Percentiles rank a stretch among this genome's conserved stretches.
These are phyloP conservation scores for Colletotrichum caudatum DNA, from an alignment of 2,329 filamentous ascomycete species.

Conservation along the genomic window DNA sequence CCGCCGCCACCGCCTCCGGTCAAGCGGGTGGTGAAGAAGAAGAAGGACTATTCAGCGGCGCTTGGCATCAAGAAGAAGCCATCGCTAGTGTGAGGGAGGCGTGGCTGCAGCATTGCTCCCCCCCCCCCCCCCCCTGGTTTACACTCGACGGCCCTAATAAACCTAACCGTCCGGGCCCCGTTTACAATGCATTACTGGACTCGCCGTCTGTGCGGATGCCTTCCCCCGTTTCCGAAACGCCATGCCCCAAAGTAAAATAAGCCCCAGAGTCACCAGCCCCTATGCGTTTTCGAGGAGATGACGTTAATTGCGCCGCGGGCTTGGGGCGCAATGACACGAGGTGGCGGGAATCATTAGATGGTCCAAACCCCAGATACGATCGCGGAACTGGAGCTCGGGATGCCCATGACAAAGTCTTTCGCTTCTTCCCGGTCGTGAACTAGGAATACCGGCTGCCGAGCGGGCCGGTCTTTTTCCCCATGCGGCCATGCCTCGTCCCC, in stretches of 20 bases:
- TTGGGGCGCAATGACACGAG: no score
- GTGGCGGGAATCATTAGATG: neutral
- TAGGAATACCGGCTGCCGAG: constrained; percentile 1
- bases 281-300: no score
- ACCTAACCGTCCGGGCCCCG: no score
- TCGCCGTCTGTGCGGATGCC: no score
- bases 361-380: neutral
- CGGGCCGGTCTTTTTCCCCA: neutral
- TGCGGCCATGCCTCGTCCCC: neutral
- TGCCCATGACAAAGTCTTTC: constrained; percentile 3
- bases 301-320: no score
- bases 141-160: no score
- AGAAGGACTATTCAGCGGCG: constrained; percentile 81
- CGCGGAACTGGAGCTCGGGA: constrained; percentile 2
- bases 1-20: constrained; percentile 70
- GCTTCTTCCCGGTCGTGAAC: constrained; percentile 2
- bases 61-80: constrained; percentile 91
- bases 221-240: no score
- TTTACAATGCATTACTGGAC: no score
- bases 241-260: no score
- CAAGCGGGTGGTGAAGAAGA: constrained; percentile 83
- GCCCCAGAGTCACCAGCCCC: no score
- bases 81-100: constrained; percentile 59
- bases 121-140: no score
- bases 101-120: constrained; percentile 1